Conservation (phyloP, 2,329 filamentous ascomycete species). For the Cercospora sojina region DNA sequence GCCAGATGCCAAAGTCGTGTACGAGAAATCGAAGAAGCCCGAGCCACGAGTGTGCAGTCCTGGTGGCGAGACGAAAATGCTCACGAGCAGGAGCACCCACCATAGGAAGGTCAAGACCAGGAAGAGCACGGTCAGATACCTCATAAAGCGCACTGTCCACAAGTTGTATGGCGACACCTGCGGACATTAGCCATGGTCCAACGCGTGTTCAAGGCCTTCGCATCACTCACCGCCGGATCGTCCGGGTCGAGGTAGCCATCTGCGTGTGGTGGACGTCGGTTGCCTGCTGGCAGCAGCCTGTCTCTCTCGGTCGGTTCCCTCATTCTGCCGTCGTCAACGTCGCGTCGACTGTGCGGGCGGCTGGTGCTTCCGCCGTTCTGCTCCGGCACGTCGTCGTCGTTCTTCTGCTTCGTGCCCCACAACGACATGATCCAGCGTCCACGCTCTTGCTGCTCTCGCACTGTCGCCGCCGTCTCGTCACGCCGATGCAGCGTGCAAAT, state of each 20-base stretch:
- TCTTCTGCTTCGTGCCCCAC: constrained; percentile 54
- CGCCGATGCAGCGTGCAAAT: background rate
- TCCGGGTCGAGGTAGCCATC: constrained; percentile 72
- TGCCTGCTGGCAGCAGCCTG: constrained; percentile 60
- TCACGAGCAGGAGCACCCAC: constrained; percentile 89
- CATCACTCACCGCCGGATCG: constrained; percentile 68
- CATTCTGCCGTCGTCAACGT: constrained; percentile 28
- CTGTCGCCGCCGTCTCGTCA: constrained; percentile 2
- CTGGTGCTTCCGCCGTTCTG: constrained; percentile 34
- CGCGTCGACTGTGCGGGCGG: constrained; percentile 19
- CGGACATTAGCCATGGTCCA: constrained; percentile 22
- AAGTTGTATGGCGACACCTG: constrained; percentile 87
- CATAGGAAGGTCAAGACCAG: constrained; percentile 76
- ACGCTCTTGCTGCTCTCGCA: constrained; percentile 15
- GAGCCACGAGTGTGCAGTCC: constrained; percentile 82
- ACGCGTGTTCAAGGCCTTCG: background rate
- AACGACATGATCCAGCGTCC: constrained; percentile 48
- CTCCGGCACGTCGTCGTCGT: constrained; percentile 40
- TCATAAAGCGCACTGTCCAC: constrained; percentile 79
- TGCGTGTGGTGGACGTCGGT: constrained; percentile 57
- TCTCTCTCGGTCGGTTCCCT: constrained; percentile 60
- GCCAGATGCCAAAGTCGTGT: constrained; percentile 72
- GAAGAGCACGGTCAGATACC: constrained; percentile 75
- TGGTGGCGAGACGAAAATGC: constrained; percentile 85
- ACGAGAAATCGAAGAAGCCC: constrained; percentile 88